Conservation (phyloP, 306 rosid species). For the Prunus armeniaca region DNA sequence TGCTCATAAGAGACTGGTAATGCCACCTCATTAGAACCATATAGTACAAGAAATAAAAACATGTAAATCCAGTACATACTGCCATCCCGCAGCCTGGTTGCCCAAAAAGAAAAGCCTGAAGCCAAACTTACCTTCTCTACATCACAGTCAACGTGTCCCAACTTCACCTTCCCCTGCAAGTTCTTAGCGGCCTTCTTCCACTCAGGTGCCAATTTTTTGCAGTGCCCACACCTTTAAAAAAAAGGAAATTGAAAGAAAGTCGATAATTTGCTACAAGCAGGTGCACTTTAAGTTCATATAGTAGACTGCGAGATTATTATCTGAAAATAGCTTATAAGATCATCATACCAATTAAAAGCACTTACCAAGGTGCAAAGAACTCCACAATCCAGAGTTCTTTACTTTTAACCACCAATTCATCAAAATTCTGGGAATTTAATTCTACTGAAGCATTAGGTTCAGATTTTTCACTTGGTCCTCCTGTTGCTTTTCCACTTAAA, state of each 20-base stretch:
- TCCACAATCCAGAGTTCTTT: slow-evolving; percentile 98
- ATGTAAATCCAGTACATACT: background rate
- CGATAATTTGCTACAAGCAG: background rate
- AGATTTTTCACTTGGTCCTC: slow-evolving; percentile 70
- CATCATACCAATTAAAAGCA: background rate
- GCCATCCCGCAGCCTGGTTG: background rate
- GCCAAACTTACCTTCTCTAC: slow-evolving; percentile 70
- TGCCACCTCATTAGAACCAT: slow-evolving; percentile 34
- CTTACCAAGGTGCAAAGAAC: slow-evolving; percentile 98
- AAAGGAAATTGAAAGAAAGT: slow-evolving; percentile 20
- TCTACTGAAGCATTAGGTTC: slow-evolving; percentile 78
- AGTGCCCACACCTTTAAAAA: slow-evolving; percentile 89
- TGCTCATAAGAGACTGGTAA: slow-evolving; percentile 93
- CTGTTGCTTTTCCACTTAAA: slow-evolving; percentile 73
- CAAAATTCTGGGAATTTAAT: slow-evolving; percentile 74
- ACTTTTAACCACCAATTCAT: slow-evolving; percentile 81
- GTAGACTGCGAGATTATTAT: background rate
- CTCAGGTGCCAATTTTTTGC: slow-evolving; percentile 94
- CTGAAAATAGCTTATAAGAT: background rate
- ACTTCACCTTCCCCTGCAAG: slow-evolving; percentile 84
- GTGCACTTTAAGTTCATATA: slow-evolving; percentile 6
- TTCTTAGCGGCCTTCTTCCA: slow-evolving; percentile 85
- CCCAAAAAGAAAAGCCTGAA: background rate
- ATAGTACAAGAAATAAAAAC: background rate
- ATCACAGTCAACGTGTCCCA: slow-evolving; percentile 98